Percentiles rank a stretch among this genome's conserved stretches.
phyloP scores from a whole-genome alignment of 78 protist species.

The Salpingoeca rosetta region DNA sequence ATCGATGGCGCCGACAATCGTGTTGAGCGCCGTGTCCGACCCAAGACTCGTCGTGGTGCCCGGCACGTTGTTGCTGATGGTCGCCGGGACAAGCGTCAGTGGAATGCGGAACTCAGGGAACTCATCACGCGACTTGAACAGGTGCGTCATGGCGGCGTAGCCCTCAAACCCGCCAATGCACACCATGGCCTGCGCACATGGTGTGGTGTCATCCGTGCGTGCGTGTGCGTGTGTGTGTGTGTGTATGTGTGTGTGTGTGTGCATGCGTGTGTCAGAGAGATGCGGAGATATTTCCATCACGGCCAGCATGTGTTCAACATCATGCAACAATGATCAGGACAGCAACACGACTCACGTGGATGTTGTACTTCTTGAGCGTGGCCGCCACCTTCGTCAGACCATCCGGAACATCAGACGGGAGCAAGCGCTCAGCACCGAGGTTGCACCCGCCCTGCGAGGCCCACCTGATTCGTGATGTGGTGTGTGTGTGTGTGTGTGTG shows the following conservation, averaged over 20 bases:
- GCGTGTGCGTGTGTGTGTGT: no score
- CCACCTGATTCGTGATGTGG: no score
- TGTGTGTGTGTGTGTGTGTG: no score
- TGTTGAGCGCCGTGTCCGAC: conserved; percentile 64
- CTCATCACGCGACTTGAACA: conserved; percentile 24
- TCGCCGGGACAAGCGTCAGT: conserved; percentile 51
- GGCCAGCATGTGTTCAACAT: no score
- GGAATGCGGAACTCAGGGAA: conserved; percentile 25
- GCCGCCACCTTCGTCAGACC: conserved; percentile 11
- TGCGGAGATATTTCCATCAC: no score
- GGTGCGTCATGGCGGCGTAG: conserved; percentile 25
- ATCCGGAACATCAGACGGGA: conserved; percentile 30
- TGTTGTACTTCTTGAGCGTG: conserved; percentile 4
- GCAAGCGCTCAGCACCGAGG: conserved; percentile 54
- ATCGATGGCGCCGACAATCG: conserved; percentile 48
- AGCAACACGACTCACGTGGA: no score
- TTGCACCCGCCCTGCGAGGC: conserved; percentile 53
- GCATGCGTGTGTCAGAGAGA: no score
- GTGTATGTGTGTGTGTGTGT: no score
- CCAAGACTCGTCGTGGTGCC: conserved; percentile 56
- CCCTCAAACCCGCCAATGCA: conserved; percentile 72
- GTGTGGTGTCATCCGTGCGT: no score
- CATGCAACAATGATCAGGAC: no score
- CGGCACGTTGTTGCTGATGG: conserved; percentile 70
- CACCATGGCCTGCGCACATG: conserved; percentile 17